Evolutionary conservation across 495 filamentous ascomycete genomes (phyloP), one percentile per base, ranked within the genome.

Genomic region (Podospora bellae-mahoneyi): DNA sequence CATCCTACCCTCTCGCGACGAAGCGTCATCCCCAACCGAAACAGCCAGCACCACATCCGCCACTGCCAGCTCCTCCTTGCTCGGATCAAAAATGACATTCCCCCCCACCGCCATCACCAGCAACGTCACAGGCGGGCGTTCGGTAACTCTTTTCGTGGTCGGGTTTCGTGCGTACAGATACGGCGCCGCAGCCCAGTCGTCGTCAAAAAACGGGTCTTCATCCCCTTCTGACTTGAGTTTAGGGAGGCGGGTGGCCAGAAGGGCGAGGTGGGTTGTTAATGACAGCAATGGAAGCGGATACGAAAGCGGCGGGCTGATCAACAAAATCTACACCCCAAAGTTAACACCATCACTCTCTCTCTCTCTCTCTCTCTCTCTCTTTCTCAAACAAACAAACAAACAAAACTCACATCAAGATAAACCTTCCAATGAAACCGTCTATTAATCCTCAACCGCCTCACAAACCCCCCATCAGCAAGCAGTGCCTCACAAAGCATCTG

Each of bases 171-270:
- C 87, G 80, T 94, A 99, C 23, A 99, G 83, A 62, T 88, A 87
- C 54, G 87, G 78, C 2, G 93, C 86, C 44, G 88, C 91, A 48
- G 88, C 91, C 96, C 96, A 99, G 79, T 99, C 95, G 80, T 99
- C 96, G 82, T 97, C 90, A 82, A 99, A 98, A 73, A 97, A 88
- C 2, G 96, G 96, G 73, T 99, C 96, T 80, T 99, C 95, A 75
- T 96, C 93, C 64, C 84, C 84, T 73, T 93, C 88, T 26, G 92
- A 96, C 75, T 91, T 91, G 26, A 96, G 81, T 34, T 88, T 85
- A 19, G 95, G 95, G 2, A 98, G 86, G 66, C 90, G 89, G 6
- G 94, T 92, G 55, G 90, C 87, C 61, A 97, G 88, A 32, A 99
- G 91, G n/a, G 95, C 95, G 68, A 99, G 90, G 78, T 98, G 93